Base-by-base conservation (phyloP, 257 asterid genomes). In the Nicotiana benthamiana region DNA sequence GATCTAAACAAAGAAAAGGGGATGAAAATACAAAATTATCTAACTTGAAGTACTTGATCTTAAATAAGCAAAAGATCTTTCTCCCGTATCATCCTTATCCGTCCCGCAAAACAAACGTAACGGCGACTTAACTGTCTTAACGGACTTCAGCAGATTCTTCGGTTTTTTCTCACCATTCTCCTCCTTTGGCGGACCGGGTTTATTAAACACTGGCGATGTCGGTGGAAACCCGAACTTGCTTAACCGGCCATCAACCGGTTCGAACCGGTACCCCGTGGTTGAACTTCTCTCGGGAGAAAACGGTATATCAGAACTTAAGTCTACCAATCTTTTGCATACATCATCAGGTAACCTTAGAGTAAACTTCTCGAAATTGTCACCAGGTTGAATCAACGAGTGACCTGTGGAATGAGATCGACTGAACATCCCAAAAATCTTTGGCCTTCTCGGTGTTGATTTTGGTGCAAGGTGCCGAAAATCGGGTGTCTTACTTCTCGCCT, bases 331-430 rank as follows among this genome's bases (percentile, higher is more conserved):
- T 36, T 46, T 54, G 3, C 76, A 72, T 16, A 82, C 83, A 13
- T 82, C 87, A 59, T 66, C 79, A 3, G 89, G 84, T 30, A 86
- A 54, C 74, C 87, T 86, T 62, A 86, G 75, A 1, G 89, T 86
- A 59, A 79, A 86, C 74, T 84, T 80, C 76, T 86, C 87, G 34
- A 54, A 74, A 40, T 83, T 64, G 2, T 79, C 83, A 9, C 70
- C 83, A 0, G 81, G 82, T 34, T 60, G 87, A 40, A 40, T 40
- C 48, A 40, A 9, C 12, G 48, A 40, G 48, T 40, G 48, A 40
- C 48, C 48, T 0, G 83, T 83, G 1, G 89, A 81, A 75, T 83
- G 75, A 20, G 89, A 79, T 66, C 89, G 77, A 1, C 53, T 66
- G n/a, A 81, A 59, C 75, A 72, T 83, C 13, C 66, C 79, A 34